Base-by-base conservation (phyloP, 176 grass and related monocot species). In the Aegilops umbellulata region DNA sequence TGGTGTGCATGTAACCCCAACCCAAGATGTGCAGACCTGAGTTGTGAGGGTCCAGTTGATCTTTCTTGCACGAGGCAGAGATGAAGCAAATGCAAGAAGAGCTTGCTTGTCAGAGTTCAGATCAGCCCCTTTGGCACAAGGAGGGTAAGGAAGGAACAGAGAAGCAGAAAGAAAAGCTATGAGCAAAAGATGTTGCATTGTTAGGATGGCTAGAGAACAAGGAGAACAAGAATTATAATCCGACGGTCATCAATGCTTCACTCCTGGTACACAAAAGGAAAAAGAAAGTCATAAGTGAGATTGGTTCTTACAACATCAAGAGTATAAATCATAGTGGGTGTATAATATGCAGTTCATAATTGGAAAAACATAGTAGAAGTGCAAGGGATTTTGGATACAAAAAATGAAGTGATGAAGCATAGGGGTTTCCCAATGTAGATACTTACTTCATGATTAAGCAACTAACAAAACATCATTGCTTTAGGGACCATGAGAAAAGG, bases 21-120 rank as follows among this genome's bases (percentile, higher is more conserved):
- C 87, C 97, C 97, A 99, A 26, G 87, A 83, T 36, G 90, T 90
- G 83, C 97, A 99, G 60, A 96, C 69, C 85, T 87, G 86, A 14
- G 75, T 87, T 44, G 83, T 85, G 42, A 36, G 51, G 83, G 82
- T 92, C 97, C 97, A 99, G 84, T 99, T 96, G 51, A 99, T 80
- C 87, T 95, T 98, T 46, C 90, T 91, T 29, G 79, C 82, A 91
- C 86, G 96, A 65, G 91, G 90, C 35, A 98, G 76, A 47, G 89
- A 92, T 25, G 86, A 63, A 69, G 94, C 84, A 83, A 98, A 98
- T 67, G 78, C 62, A 61, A 98, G 94, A 83, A 98, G 93, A 34
- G 92, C 93, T 87, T 90, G 84, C 64, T 91, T 94, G 36, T 98
- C 96, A 8, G 93, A 87, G 60, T 63, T 84, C 65, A 98, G 80